A percentile compares a stretch with the other conserved stretches of the same genome.
phyloP scores from a whole-genome alignment of 1,139 yeast species.

The Sugiyamaella grinbergsii region DNA sequence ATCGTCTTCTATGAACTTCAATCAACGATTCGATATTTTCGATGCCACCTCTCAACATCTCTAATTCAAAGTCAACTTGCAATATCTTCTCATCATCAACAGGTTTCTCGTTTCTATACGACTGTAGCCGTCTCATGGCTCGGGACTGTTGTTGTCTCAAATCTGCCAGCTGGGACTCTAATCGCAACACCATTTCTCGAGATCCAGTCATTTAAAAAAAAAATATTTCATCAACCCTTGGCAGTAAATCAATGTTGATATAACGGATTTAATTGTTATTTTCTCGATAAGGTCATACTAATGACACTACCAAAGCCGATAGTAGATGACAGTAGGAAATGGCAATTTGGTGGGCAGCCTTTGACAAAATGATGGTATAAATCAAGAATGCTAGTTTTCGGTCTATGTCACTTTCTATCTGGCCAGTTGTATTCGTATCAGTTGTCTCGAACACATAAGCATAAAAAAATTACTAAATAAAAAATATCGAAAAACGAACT shows the following conservation, averaged over 20 bases:
- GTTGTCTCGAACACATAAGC: too few relatives aligned
- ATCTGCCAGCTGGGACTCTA: constrained; percentile 19
- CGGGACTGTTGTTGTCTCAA: constrained; percentile 18
- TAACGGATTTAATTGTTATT: background rate
- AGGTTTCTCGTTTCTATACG: constrained; percentile 14
- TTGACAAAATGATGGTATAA: too few relatives aligned
- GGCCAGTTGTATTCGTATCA: too few relatives aligned
- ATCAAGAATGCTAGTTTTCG: too few relatives aligned
- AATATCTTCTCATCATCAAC: constrained; percentile 23
- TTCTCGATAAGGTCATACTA: background rate
- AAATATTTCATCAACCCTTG: too few relatives aligned
- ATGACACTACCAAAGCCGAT: too few relatives aligned
- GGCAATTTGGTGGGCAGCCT: too few relatives aligned
- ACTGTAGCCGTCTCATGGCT: constrained; percentile 11
- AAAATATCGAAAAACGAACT: background rate
- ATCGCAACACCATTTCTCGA: constrained; percentile 16
- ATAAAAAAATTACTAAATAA: too few relatives aligned
- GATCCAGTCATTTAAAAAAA: constrained; percentile 9
- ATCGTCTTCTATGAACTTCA: constrained; percentile 12
- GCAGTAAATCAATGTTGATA: too few relatives aligned
- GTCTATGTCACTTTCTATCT: too few relatives aligned
- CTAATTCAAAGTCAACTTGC: constrained; percentile 29
- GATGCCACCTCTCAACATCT: constrained; percentile 31
- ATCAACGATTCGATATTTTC: constrained; percentile 27
- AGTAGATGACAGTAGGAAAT: too few relatives aligned